phyloP scores from a whole-genome alignment of 1,284 basidiomycete genomes.

The Porodaedalea pini region DNA sequence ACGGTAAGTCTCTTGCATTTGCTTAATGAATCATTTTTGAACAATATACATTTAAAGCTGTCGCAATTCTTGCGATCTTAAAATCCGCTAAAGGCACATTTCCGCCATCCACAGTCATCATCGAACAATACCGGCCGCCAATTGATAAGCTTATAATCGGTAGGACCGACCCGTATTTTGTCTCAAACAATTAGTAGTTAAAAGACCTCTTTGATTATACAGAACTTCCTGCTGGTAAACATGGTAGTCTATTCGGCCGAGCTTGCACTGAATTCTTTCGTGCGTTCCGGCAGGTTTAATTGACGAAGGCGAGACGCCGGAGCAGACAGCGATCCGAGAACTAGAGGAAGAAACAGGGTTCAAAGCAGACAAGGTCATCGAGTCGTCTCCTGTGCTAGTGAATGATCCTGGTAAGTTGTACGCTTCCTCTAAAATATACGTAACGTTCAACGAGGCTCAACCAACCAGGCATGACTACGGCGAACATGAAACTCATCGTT shows the following conservation, averaged over 20 bases:
- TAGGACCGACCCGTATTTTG: slow-evolving; percentile 30
- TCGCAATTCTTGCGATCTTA: slow-evolving; percentile 80
- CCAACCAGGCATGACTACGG: slow-evolving; percentile 83
- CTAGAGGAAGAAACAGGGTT: slow-evolving; percentile 91
- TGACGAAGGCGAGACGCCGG: slow-evolving; percentile 75
- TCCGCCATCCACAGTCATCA: slow-evolving; percentile 71
- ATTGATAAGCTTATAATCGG: slow-evolving; percentile 73
- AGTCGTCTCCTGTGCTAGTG: slow-evolving; percentile 68
- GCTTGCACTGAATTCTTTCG: background rate
- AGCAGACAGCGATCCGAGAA: slow-evolving; percentile 78
- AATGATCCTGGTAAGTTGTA: slow-evolving; percentile 67
- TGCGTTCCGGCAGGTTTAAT: slow-evolving; percentile 60
- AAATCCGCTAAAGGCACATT: slow-evolving; percentile 67
- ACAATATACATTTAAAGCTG: slow-evolving; percentile 53
- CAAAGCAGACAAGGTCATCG: slow-evolving; percentile 56
- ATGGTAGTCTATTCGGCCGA: background rate
- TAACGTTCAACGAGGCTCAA: too few relatives aligned
- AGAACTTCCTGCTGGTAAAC: slow-evolving; percentile 80
- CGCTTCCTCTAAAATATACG: too few relatives aligned
- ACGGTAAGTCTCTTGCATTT: slow-evolving; percentile 35
- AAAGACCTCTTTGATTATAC: slow-evolving; percentile 14
- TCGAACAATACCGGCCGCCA: slow-evolving; percentile 87
- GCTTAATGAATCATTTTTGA: slow-evolving; percentile 35
- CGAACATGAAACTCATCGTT: slow-evolving; percentile 75
- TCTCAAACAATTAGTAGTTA: background rate